phyloP scores from a whole-genome alignment of 1,284 basidiomycete species.

The Ustilago trichophora region DNA sequence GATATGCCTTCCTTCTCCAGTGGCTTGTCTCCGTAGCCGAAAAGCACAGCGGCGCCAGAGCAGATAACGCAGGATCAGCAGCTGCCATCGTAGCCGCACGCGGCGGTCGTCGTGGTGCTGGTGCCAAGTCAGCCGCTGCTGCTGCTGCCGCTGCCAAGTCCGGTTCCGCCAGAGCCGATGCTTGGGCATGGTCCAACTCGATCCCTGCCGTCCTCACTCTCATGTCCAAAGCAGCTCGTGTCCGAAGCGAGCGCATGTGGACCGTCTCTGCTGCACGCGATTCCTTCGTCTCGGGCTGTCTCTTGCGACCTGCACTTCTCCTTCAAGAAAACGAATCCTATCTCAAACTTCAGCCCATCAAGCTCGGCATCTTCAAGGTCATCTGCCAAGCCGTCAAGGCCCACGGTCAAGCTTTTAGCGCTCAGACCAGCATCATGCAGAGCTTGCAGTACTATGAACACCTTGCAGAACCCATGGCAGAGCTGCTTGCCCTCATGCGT shows the following conservation, averaged over 20 bases:
- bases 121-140: slow-evolving; percentile 30
- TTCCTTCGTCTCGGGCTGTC: slow-evolving; percentile 61
- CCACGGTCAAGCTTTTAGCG: slow-evolving; percentile 77
- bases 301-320: slow-evolving; percentile 77
- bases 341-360: slow-evolving; percentile 82
- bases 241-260: slow-evolving; percentile 58
- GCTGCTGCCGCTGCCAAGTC: slow-evolving; percentile 38
- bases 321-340: slow-evolving; percentile 85
- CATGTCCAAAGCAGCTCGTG: slow-evolving; percentile 53
- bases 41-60: slow-evolving; percentile 43
- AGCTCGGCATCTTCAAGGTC: slow-evolving; percentile 81
- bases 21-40: slow-evolving; percentile 61
- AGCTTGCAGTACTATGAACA: slow-evolving; percentile 93
- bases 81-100: slow-evolving; percentile 29
- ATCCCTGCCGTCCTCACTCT: slow-evolving; percentile 56
- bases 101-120: slow-evolving; percentile 33
- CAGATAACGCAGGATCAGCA: slow-evolving; percentile 18
- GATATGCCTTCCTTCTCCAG: slow-evolving; percentile 61
- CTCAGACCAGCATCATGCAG: slow-evolving; percentile 88
- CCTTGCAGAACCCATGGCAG: slow-evolving; percentile 90
- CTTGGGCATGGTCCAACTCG: slow-evolving; percentile 55
- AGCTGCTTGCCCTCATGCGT: slow-evolving; percentile 80
- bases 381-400: slow-evolving; percentile 91
- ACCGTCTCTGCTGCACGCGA: slow-evolving; percentile 58
- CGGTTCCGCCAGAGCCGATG: slow-evolving; percentile 34